Evolutionary conservation across 1,139 yeast species (phyloP).

Genomic region (Lodderomyces orthopsilosis): DNA sequence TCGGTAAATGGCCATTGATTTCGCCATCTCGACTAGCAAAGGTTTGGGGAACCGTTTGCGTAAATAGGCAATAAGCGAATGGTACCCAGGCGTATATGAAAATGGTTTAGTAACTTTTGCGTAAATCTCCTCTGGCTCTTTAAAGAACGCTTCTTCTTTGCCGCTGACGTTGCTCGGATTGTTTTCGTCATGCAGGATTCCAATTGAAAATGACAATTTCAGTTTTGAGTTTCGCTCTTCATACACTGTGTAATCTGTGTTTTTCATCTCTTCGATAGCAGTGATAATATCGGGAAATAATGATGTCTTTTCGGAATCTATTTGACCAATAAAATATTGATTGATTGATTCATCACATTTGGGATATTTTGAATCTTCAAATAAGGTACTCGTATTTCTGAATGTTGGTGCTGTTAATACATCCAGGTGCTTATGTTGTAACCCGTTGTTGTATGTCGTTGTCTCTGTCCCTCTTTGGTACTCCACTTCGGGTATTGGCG

Average conservation of each 20-base stretch:
- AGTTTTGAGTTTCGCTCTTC: constrained; percentile 41
- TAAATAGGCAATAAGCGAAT: constrained; percentile 72
- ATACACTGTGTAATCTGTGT: constrained; percentile 40
- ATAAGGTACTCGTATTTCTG: constrained; percentile 6
- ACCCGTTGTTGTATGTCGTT: not conserved
- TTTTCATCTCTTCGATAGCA: constrained; percentile 43
- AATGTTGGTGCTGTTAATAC: not conserved
- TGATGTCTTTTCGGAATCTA: constrained; percentile 29
- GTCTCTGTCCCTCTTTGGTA: constrained; percentile 1
- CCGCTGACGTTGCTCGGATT: constrained; percentile 13
- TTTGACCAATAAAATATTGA: constrained; percentile 58
- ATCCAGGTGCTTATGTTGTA: not conserved
- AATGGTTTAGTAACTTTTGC: constrained; percentile 72
- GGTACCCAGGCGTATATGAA: constrained; percentile 88
- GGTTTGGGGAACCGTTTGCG: constrained; percentile 65
- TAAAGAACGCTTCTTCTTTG: constrained; percentile 28
- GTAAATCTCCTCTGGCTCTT: constrained; percentile 79
- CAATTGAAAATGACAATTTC: constrained; percentile 54
- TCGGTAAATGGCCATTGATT: constrained; percentile 83
- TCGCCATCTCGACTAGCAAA: constrained; percentile 79
- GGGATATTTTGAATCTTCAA: constrained; percentile 15
- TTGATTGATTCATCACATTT: constrained; percentile 51
- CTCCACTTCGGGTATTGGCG: constrained; percentile 9
- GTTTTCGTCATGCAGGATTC: constrained; percentile 42
- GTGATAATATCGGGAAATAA: constrained; percentile 57